Base-by-base conservation (phyloP, 768 basidiomycete genomes). In the Lactarius tabidus region DNA sequence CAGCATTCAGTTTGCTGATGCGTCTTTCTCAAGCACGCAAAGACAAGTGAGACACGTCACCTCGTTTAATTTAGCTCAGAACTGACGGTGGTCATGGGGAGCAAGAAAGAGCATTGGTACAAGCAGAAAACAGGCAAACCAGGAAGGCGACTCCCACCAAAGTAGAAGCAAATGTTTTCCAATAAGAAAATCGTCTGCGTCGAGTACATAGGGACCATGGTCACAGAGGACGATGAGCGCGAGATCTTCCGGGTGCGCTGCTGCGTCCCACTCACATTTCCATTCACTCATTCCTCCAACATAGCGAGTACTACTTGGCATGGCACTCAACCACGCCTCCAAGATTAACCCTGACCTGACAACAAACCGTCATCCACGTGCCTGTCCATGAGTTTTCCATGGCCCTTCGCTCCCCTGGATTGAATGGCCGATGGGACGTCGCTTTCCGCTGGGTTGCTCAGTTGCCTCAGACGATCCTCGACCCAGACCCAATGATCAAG, bases 381-480 rank as follows among this genome's bases (percentile, higher is more conserved):
- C 48, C 69, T 10, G 58, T 73, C 15, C 65, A 69, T 2, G 70
- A 65, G 12, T 71, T 67, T 59, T 51, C 67, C 0, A 51, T 59
- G 38, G 15, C 53, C 51, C 41, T 59, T 0, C 75, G 75, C 0
- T 69, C 73, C 0, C 33, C 8, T 33, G 8, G 33, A 33, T 33
- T 33, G 4, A 33, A 33, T 33, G 33, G 8, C 33, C 33, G 33
- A 33, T 8, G 33, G 8, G 8, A 45, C 0, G 77, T 75, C 12
- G 85, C 86, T 69, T 88, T 84, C 70, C 81, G 85, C 8, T 82
- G 82, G 66, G 72, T 88, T 28, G 77, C 85, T 0, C 84, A 86
- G 38, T 77, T 83, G 0, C 73, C 87, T 3, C 82, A 79, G 57
- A 73, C 76, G 63, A 81, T 87, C 48, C 77, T 82, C n/a, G 78